Evolutionary conservation across 2,329 filamentous ascomycete genomes (phyloP).

Genomic region (Trichoderma citrinoviride): DNA sequence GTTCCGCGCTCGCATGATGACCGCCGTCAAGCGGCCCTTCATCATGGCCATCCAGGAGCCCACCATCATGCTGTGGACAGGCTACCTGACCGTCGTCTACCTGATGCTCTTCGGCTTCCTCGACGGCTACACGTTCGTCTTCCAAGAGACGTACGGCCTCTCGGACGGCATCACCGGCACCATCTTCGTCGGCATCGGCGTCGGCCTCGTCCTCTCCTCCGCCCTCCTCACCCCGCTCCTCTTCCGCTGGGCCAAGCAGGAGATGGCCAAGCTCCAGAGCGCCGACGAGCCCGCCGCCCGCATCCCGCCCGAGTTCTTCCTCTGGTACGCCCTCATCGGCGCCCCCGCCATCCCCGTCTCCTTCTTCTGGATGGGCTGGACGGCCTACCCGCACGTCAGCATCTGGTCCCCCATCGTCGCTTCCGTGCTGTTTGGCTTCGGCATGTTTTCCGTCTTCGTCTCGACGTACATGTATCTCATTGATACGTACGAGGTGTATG

Average conservation of each 20-base stretch:
- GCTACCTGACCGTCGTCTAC: slow-evolving; percentile 3
- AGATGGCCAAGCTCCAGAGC: not conserved
- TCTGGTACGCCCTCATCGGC: slow-evolving; percentile 16
- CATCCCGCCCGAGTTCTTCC: slow-evolving; percentile 11
- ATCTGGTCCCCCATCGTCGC: slow-evolving; percentile 13
- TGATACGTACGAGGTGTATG: slow-evolving; percentile 7
- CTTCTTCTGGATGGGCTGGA: slow-evolving; percentile 20
- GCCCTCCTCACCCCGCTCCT: not conserved
- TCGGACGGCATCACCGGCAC: slow-evolving; percentile 9
- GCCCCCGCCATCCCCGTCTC: slow-evolving; percentile 14
- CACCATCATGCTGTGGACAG: slow-evolving; percentile 12
- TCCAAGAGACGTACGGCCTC: slow-evolving; percentile 2
- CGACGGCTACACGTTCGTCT: slow-evolving; percentile 10
- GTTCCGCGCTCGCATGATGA: not conserved
- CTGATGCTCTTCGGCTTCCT: slow-evolving; percentile 11
- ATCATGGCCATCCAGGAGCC: slow-evolving; percentile 10
- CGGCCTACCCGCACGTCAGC: slow-evolving; percentile 1
- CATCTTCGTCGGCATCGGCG: not conserved
- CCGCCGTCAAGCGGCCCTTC: not conserved
- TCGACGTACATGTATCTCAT: slow-evolving; percentile 15
- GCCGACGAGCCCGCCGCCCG: not conserved
- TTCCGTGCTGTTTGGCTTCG: slow-evolving; percentile 1
- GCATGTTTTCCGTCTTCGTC: slow-evolving; percentile 9
- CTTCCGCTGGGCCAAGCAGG: not conserved
- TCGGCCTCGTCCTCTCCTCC: not conserved